phyloP scores from a whole-genome alignment of 371 early-diverging fungal genomes.

The Actinomortierella wolfii region DNA sequence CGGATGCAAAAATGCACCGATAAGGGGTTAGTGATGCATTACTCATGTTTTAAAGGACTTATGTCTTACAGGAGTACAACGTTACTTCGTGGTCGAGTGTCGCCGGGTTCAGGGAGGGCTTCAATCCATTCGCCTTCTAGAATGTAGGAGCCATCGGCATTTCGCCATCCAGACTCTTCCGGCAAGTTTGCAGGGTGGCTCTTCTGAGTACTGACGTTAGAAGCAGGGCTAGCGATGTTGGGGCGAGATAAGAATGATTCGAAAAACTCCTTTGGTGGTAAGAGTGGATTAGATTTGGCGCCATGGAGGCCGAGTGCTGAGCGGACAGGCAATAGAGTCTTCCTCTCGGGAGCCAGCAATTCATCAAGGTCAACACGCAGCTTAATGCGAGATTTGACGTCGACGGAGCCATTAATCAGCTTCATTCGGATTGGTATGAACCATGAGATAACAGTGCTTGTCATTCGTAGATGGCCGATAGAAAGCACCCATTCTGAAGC shows the following conservation, averaged over 20 bases:
- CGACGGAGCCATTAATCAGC: no score
- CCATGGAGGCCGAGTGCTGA: conserved; percentile 3
- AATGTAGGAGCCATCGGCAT: conserved; percentile 24
- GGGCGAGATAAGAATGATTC: conserved; percentile 24
- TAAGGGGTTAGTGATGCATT: not conserved
- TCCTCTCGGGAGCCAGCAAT: conserved; percentile 23
- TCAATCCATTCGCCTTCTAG: conserved; percentile 42
- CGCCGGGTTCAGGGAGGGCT: conserved; percentile 22
- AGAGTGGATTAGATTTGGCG: conserved; percentile 11
- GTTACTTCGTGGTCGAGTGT: conserved; percentile 14
- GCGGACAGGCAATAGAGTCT: conserved; percentile 15
- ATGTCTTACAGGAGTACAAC: conserved; percentile 23
- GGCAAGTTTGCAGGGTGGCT: conserved; percentile 25
- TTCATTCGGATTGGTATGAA: conserved; percentile 31
- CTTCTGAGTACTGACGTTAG: not conserved
- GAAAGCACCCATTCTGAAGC: conserved; percentile 20
- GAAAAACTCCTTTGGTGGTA: conserved; percentile 22
- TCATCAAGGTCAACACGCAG: conserved; percentile 34
- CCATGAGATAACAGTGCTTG: conserved; percentile 34
- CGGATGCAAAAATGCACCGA: conserved; percentile 22
- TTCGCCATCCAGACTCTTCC: conserved; percentile 32
- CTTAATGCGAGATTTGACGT: conserved; percentile 11
- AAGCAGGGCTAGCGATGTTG: no score
- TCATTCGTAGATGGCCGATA: conserved; percentile 27
- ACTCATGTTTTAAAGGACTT: conserved; percentile 9